A percentile compares a stretch with the other conserved stretches of the same genome.
These are phyloP conservation scores for Rutstroemia sp. DNA, from an alignment of 2,329 filamentous ascomycete genomes.

Conservation along the genomic window DNA sequence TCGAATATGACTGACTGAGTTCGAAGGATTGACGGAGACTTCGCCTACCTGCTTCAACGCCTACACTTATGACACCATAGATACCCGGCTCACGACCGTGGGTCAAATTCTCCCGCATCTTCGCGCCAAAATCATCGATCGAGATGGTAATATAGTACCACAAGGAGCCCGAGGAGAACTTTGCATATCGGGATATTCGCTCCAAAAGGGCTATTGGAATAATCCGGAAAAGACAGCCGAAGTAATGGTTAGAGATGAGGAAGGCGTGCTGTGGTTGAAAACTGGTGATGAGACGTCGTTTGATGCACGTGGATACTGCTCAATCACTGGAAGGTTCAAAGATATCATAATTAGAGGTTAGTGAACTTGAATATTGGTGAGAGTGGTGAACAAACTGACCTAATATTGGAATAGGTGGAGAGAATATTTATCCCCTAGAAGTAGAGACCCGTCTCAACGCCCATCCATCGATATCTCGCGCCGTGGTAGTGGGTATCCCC, in stretches of 20 bases:
- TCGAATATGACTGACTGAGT: background rate
- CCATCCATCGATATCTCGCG: conserved; percentile 47
- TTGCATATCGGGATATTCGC: conserved; percentile 41
- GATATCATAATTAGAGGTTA: conserved; percentile 59
- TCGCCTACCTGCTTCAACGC: conserved; percentile 77
- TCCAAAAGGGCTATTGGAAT: conserved; percentile 56
- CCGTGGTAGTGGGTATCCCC: conserved; percentile 55
- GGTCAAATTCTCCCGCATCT: conserved; percentile 71
- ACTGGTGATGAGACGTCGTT: conserved; percentile 49
- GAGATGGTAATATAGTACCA: conserved; percentile 43
- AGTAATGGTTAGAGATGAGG: conserved; percentile 18
- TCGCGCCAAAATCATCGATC: conserved; percentile 62
- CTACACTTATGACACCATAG: conserved; percentile 63
- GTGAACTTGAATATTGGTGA: conserved; percentile 24
- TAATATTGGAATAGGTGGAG: conserved; percentile 30
- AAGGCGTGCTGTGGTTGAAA: conserved; percentile 38
- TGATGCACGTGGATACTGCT: conserved; percentile 35
- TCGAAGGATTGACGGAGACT: conserved; percentile 59
- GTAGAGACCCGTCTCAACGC: conserved; percentile 61
- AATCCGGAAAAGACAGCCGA: conserved; percentile 33
- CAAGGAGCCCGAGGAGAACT: conserved; percentile 50
- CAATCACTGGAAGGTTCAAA: conserved; percentile 62
- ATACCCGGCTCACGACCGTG: conserved; percentile 61
- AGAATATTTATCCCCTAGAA: conserved; percentile 57
- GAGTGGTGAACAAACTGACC: background rate